These are phyloP conservation scores for Aspergillus awamori DNA, from an alignment of 2,329 filamentous ascomycete species.

Conservation along the genomic window DNA sequence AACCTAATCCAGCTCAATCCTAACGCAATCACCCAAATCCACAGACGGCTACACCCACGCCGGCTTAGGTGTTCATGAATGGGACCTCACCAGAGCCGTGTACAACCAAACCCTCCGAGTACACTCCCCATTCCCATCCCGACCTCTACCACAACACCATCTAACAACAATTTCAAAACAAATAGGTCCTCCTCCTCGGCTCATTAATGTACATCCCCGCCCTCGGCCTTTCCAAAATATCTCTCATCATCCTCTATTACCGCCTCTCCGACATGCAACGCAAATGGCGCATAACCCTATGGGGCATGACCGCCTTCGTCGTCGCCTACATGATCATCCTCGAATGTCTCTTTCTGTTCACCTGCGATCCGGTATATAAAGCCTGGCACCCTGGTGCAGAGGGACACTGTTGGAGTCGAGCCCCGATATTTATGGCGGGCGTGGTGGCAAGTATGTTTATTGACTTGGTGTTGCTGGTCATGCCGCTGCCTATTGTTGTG, in stretches of 20 bases:
- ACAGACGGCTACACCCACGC: constrained; percentile 3
- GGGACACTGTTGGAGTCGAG: background rate
- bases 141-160: background rate
- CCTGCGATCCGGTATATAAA: background rate
- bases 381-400: background rate
- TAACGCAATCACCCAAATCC: background rate
- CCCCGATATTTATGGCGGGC: background rate
- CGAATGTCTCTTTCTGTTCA: constrained; percentile 1
- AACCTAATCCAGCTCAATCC: background rate
- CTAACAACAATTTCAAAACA: background rate
- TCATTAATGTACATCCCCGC: constrained; percentile 3
- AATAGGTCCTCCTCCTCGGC: constrained; percentile 1
- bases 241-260: constrained; percentile 10
- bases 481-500: constrained; percentile 3
- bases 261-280: constrained; percentile 10
- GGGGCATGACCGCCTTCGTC: background rate
- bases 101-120: constrained; percentile 4
- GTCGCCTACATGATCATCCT: constrained; percentile 1
- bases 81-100: background rate
- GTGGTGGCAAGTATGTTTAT: constrained; percentile 6
- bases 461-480: background rate
- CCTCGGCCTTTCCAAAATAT: constrained; percentile 8
- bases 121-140: background rate
- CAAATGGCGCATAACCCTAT: background rate
- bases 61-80: constrained; percentile 5